Base-by-base conservation (phyloP, 2,329 filamentous ascomycete genomes). In the Ophiostoma perfectum region DNA sequence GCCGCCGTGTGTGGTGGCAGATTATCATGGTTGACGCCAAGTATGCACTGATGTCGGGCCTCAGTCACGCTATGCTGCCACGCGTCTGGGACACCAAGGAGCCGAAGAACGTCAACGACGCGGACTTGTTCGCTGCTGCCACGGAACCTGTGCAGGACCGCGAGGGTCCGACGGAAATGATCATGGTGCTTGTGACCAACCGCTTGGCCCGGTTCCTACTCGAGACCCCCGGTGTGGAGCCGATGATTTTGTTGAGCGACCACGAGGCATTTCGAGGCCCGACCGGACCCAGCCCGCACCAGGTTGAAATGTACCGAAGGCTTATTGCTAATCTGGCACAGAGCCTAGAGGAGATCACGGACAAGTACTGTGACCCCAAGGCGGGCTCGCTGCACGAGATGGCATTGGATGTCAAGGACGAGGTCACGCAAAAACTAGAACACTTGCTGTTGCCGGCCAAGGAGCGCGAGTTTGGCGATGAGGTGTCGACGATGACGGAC, bases 1-100 rank as follows among this genome's bases (percentile, higher is more conserved):
- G 87, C n/a, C 80, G 88, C 60, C 80, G 88, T 6, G 79, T 90
- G 27, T 90, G 88, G 88, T 88, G 86, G 86, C 83, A 86, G 73
- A 82, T 89, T 39, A 80, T 86, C 65, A 78, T 88, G 68, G 79
- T 86, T 66, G 86, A 88, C 70, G 79, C 82, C 60, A 83, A 85
- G 71, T 83, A 83, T 68, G 85, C 84, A 58, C 76, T 87, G 69
- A 78, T 85, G 69, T 86, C 86, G 4, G 86, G 86, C 1, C 80
- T 88, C 38, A 84, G 80, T 69, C 81, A 84, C 71, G 81, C 82
- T 9, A 76, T 84, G 67, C 76, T 85, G 2, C 81, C 82, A 4
- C 78, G 78, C n/a, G 79, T 78, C 55, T 87, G 84, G 82, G 82
- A 86, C 70, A 86, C 85, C 5, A 83, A 83, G 73, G 75, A 78